Percentiles rank a stretch among this genome's conserved stretches.
These are phyloP conservation scores for Trametes maxima DNA, from an alignment of 768 basidiomycete genomes.

Conservation along the genomic window DNA sequence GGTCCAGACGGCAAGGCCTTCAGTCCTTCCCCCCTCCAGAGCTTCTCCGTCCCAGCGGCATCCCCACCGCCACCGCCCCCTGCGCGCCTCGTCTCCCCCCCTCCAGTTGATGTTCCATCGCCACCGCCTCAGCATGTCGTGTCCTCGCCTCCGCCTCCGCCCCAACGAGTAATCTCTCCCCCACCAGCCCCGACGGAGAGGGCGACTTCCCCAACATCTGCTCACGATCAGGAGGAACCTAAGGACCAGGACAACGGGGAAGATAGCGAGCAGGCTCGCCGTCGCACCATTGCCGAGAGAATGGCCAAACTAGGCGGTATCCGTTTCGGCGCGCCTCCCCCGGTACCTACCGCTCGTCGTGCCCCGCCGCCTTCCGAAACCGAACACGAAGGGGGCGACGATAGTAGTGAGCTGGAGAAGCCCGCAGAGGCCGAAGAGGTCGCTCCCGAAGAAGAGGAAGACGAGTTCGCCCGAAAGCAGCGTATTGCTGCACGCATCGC, in stretches of 20 bases:
- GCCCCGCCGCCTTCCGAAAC: constrained; percentile 36
- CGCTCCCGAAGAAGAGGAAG: constrained; percentile 53
- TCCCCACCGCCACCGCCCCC: constrained; percentile 8
- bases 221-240: constrained; percentile 16
- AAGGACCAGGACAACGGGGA: constrained; percentile 40
- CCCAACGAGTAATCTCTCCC: constrained; percentile 12
- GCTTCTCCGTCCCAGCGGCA: constrained; percentile 1
- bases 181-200: constrained; percentile 3
- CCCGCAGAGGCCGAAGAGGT: constrained; percentile 32
- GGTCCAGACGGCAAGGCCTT: not conserved
- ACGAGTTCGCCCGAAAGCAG: constrained; percentile 56
- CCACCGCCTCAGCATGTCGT: constrained; percentile 6
- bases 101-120: not conserved
- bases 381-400: constrained; percentile 25
- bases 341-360: constrained; percentile 41
- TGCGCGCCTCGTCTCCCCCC: constrained; percentile 6
- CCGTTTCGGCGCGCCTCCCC: constrained; percentile 72
- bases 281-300: constrained; percentile 84
- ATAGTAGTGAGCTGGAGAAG: constrained; percentile 24
- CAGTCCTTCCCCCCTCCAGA: not conserved
- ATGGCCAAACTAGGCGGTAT: constrained; percentile 93
- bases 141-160: constrained; percentile 15
- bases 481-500: constrained; percentile 58
- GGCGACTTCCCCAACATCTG: not conserved
- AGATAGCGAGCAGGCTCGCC: constrained; percentile 48